phyloP scores from a whole-genome alignment of 2,329 filamentous ascomycete genomes.

The Ciborinia camelliae region DNA sequence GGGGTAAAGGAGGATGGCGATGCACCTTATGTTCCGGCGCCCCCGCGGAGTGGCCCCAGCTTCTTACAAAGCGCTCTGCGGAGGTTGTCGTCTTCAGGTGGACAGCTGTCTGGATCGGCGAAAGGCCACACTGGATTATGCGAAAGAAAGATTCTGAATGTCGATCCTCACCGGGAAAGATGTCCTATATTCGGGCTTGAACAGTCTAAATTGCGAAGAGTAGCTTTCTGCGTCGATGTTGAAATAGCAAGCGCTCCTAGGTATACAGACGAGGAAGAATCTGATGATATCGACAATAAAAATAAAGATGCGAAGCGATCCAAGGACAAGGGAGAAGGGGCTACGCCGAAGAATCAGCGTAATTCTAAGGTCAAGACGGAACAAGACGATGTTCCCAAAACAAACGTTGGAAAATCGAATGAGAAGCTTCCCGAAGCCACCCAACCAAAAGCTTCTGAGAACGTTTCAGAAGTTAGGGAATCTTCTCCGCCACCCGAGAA shows the following conservation, averaged over 20 bases:
- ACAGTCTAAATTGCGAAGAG: slow-evolving; percentile 75
- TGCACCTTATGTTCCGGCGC: slow-evolving; percentile 69
- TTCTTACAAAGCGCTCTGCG: slow-evolving; percentile 80
- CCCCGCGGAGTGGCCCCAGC: slow-evolving; percentile 66
- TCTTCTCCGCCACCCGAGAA: slow-evolving; percentile 32
- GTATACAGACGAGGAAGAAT: slow-evolving; percentile 66
- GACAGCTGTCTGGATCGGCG: slow-evolving; percentile 39
- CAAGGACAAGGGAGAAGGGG: slow-evolving; percentile 69
- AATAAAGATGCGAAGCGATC: slow-evolving; percentile 60
- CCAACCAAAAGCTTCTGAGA: slow-evolving; percentile 37
- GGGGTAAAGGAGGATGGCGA: slow-evolving; percentile 55
- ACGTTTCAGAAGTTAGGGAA: slow-evolving; percentile 8
- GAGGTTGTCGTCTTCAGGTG: slow-evolving; percentile 64
- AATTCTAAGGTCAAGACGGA: slow-evolving; percentile 57
- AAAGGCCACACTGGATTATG: slow-evolving; percentile 66
- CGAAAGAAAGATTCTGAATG: slow-evolving; percentile 77
- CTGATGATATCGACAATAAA: slow-evolving; percentile 47
- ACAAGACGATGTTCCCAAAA: slow-evolving; percentile 44
- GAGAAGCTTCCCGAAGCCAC: slow-evolving; percentile 43
- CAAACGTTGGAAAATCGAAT: slow-evolving; percentile 33
- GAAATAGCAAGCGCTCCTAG: slow-evolving; percentile 88
- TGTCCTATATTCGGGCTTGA: slow-evolving; percentile 78
- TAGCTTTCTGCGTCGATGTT: slow-evolving; percentile 95
- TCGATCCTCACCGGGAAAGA: slow-evolving; percentile 75
- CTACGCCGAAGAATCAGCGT: slow-evolving; percentile 66